Evolutionary conservation across 2,329 filamentous ascomycete genomes (phyloP), one percentile per base, ranked within the genome.

Genomic region (Lasiodiplodia theobromae): DNA sequence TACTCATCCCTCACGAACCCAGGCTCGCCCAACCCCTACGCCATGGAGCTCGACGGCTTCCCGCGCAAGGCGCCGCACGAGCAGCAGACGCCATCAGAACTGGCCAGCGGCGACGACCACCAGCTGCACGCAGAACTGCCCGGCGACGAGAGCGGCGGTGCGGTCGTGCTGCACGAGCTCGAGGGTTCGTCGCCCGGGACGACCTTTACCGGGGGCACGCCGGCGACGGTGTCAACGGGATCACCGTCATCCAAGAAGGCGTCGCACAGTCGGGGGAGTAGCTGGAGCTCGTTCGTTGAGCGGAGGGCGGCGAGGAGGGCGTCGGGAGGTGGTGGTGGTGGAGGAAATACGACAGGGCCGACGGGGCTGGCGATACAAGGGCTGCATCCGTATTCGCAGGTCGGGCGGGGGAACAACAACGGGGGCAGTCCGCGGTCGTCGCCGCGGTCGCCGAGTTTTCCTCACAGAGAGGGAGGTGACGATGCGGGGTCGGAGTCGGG

Each of bases 21-120:
- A 8, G 28, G 21, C 40, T 44, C 40, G 14, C 40, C 40, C 34
- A 23, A 10, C 28, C 34, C 14, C n/a, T 44, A 44, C 34, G 34
- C 66, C 31, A n/a, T 63, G 25, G 66, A 68, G 18, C 56, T 68
- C n/a, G 66, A 68, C 47, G 66, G 52, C 63, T 56, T 21, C 23
- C 37, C 63, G 18, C n/a, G 49, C 31, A 44, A 62, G 28, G 18
- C 53, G 5, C 44, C 44, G 18, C 44, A 10, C n/a, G 28, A 14
- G 25, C 52, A 40, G 12, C 25, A 12, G 11, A 47, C 63, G 7
- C 51, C 63, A 0, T 68, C 66, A 2, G 66, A 68, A 18, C 57
- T 68, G 18, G 56, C 28, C 31, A 57, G 47, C 16, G 66, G 54
- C 37, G 56, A 54, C 8, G 44, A 21, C 44, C 12, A 16, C 38